Evolutionary conservation across 2,329 filamentous ascomycete species (phyloP), one percentile per base, ranked within the genome.

Genomic region (Hysterium pulicare): DNA sequence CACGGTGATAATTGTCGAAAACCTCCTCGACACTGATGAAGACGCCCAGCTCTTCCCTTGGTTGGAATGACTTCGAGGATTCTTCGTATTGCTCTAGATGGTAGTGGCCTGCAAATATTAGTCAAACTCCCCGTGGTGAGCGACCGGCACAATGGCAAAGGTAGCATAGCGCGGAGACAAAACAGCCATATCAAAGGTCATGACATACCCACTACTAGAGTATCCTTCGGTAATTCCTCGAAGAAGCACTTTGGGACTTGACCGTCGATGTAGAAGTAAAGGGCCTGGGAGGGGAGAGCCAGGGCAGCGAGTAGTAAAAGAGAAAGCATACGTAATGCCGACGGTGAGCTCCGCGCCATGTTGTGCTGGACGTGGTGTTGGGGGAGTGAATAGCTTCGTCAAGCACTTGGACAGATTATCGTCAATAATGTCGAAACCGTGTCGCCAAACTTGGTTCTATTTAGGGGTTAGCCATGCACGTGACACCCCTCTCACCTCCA

Each of bases 221-320:
- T 97, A 69, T 95, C 91, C 76, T 97, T 96, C 53, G 93, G 90
- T 46, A 98, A 80, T 71, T 97, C 91, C 74, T 98, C 93, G 73
- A 87, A 95, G 82, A 98, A 98, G 73, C 93, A 98, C 74, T 94
- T 96, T 55, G 88, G 85, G 52, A 81, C 74, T 38, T 80, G 79
- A 60, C 86, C 87, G 67, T 97, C 90, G 68, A 97, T 84, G 76
- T 87, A 97, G 78, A 98, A 95, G 82, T 95, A 91, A 45, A 98
- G 80, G 43, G 90, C 90, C 65, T 90, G 86, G 49, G 86, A 82
- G 46, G 83, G 82, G 26, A 77, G 62, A 35, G 78, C 65, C 47
- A 77, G 63, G 55, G 71, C 70, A 68, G 90, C 74, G 48, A 84
- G 76, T 61, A 89, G 75, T 53, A 88, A 69, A 46, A 86, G 71